phyloP scores from a whole-genome alignment of 2,329 filamentous ascomycete genomes.

The Emmonsia crescens region DNA sequence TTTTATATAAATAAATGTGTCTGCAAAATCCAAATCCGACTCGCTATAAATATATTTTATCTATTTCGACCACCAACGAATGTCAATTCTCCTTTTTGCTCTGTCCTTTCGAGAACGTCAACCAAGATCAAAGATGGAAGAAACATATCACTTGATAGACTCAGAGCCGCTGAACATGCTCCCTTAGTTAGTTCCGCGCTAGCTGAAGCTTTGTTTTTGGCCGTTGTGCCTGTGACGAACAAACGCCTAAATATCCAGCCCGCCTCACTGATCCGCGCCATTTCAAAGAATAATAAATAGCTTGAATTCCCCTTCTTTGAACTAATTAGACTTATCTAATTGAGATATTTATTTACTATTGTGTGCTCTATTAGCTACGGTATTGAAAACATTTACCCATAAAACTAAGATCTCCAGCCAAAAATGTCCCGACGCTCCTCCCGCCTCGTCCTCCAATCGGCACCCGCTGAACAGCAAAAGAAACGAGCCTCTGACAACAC shows the following conservation, averaged over 20 bases:
- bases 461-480: constrained; percentile 14
- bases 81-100: not conserved
- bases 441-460: constrained; percentile 25
- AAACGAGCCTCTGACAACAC: constrained; percentile 16
- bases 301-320: not conserved
- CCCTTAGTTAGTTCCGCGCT: not conserved
- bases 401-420: not conserved
- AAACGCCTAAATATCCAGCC: not conserved
- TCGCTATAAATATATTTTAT: not conserved
- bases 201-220: not conserved
- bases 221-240: not conserved
- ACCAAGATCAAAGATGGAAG: not conserved
- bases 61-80: not conserved
- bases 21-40: not conserved
- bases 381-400: not conserved
- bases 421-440: constrained; percentile 29
- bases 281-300: not conserved
- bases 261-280: not conserved
- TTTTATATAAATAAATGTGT: not conserved
- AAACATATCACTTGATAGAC: not conserved
- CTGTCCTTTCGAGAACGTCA: not conserved
- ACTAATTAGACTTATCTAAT: not conserved
- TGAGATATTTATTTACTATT: not conserved
- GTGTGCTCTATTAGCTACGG: not conserved
- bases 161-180: not conserved